phyloP scores from a whole-genome alignment of 306 rosid species.

The Quercus ilex region DNA sequence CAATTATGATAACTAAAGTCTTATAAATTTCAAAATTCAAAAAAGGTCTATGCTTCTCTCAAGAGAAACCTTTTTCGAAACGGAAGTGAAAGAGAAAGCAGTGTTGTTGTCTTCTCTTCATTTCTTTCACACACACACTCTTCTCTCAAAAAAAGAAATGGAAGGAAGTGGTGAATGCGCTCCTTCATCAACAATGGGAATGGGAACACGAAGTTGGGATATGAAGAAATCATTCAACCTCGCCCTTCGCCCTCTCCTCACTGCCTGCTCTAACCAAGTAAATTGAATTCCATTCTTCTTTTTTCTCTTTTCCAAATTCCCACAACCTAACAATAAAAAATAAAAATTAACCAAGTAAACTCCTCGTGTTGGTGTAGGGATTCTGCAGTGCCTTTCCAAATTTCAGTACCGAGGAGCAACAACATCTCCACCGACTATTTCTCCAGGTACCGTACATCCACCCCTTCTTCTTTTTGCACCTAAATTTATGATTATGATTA shows the following conservation, averaged over 20 bases:
- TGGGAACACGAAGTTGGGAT: conserved; percentile 3
- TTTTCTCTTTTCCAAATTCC: not conserved
- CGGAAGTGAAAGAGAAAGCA: no score
- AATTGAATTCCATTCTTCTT: not conserved
- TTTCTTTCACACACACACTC: no score
- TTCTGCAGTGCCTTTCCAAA: conserved; percentile 53
- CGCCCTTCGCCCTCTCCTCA: conserved; percentile 51
- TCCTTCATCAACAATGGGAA: no score
- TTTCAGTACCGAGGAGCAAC: conserved; percentile 52
- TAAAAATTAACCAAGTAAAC: no score
- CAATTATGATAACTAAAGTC: no score
- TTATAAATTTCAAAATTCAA: no score
- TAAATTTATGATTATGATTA: not conserved
- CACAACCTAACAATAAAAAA: no score
- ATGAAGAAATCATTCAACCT: conserved; percentile 60
- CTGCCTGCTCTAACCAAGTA: conserved; percentile 61
- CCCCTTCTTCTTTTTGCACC: not conserved
- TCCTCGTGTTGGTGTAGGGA: conserved; percentile 29
- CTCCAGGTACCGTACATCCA: conserved; percentile 52
- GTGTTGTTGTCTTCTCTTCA: no score
- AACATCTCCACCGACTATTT: conserved; percentile 58
- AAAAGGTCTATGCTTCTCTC: no score
- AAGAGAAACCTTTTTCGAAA: no score
- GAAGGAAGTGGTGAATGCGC: no score
- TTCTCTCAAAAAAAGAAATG: no score